Evolutionary conservation across 1,284 basidiomycete genomes (phyloP), one percentile per base, ranked within the genome.

Genomic region (Puccinia novopanici): DNA sequence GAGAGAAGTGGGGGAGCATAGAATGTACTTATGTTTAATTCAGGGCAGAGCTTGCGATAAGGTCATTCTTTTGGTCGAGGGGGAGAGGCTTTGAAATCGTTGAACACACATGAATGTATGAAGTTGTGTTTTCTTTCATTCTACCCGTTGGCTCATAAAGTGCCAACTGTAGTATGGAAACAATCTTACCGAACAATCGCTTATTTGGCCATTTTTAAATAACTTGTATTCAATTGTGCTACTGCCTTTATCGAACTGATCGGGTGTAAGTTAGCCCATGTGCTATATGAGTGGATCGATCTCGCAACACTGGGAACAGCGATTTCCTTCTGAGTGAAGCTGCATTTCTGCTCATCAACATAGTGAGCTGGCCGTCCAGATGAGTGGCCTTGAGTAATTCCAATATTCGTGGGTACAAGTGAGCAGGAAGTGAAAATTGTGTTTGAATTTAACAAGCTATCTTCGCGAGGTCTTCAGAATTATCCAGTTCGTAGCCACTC

Each of bases 381-480:
- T 77, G 12, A 22, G 15, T 67, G 10, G 6, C 24, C n/a, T 57
- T n/a, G 8, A 77, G 61, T 34, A 70, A n/a, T 1, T 68, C 27
- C 17, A 77, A 15, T 48, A 67, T 19, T 67, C 30, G 55, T 30
- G 50, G 3, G 37, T 55, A 77, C 22, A 77, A 52, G 34, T 75
- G 34, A 30, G 59, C 13, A n/a, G 74, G 59, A 65, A 75, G 34
- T 75, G 50, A 50, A 59, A 74, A 40, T 74, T 59, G 6, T 37
- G 59, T 24, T 74, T 74, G 24, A 45, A 74, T 5, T 37, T 48
- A 30, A 61, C 24, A 4, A 65, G 52, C 65, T 65, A 48, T 34
- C 45, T 27, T 76, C n/a, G 65, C 50, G n/a, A 76, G n/a, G 65
- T 75, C 74, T 65, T 75, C 74, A 63, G 19, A 75, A 65, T 24